Evolutionary conservation across 129 eudicot genomes (phyloP).

Genomic region (Escallonia herrerae): DNA sequence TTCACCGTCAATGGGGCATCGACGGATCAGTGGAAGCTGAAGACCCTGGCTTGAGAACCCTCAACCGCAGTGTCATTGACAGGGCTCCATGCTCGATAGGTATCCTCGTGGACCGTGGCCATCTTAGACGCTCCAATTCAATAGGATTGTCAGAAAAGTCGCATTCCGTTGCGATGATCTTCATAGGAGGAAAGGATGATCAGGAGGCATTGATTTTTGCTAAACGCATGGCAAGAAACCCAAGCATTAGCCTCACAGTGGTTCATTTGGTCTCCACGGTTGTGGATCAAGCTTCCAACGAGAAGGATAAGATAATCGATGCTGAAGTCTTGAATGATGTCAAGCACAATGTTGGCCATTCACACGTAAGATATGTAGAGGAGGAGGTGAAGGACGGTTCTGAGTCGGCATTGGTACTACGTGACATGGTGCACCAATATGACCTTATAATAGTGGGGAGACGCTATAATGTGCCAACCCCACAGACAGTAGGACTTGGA

Average conservation of each 20-base stretch:
- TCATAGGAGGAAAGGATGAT: conserved; percentile 34
- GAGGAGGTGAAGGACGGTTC: conserved; percentile 13
- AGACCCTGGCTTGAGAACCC: conserved; percentile 5
- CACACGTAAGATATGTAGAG: conserved; percentile 4
- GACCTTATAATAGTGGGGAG: conserved; percentile 30
- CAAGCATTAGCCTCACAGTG: conserved; percentile 8
- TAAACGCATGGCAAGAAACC: conserved; percentile 7
- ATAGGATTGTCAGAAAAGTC: neutral
- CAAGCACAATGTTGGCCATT: neutral
- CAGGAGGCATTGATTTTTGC: conserved; percentile 25
- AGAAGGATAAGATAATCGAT: conserved; percentile 9
- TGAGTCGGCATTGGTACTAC: conserved; percentile 6
- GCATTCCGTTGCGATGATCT: conserved; percentile 14
- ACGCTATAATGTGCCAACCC: neutral
- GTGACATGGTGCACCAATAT: conserved; percentile 2
- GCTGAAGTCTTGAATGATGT: neutral
- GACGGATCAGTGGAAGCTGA: conserved; percentile 11
- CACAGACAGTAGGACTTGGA: conserved; percentile 12
- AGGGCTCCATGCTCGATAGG: conserved; percentile 31
- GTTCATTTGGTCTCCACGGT: neutral
- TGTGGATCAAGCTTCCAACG: neutral
- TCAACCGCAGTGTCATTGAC: conserved; percentile 19
- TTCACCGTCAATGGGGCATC: conserved; percentile 16
- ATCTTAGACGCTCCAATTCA: neutral
- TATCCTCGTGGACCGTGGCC: conserved; percentile 24